Base-by-base conservation (phyloP, 2,329 filamentous ascomycete species). In the Trichoderma atroviride region DNA sequence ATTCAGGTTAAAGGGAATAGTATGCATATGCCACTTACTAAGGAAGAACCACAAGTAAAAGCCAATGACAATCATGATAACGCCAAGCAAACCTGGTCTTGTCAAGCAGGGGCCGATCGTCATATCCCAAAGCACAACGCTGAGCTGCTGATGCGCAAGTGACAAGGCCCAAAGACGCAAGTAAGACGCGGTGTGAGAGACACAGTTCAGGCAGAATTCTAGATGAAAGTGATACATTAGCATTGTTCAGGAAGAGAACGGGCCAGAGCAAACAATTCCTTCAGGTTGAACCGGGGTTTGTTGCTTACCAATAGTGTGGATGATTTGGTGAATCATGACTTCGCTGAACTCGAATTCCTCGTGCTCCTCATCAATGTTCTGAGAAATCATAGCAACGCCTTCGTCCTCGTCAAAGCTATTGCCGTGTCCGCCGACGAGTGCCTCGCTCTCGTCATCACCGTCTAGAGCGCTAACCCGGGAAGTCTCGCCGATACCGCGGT, bases 141-240 rank as follows among this genome's bases (percentile, higher is more conserved):
- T 97, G 71, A 99, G 90, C 86, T 98, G 96, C 81, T 99, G 96
- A 85, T 99, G 96, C 37, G 96, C 96, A 70, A 99, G 90, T 2
- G 96, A 99, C 75, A 99, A 82, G 37, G 96, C 96, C 96, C 96
- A 99, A 56, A 99, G 92, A 85, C 96, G 96, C 59, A 99, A 91
- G 82, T 99, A 99, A 1, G 96, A 99, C 5, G 96, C 96, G 5
- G 96, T 99, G 83, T 99, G 96, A 35, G 96, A 99, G 72, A 99
- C 95, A 80, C 95, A 98, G 86, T 99, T 99, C 75, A 99, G 87
- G 79, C 96, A 99, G 85, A 99, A 99, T 86, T 99, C 93, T 94
- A 74, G 5, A 67, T 5, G 11, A 33, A 37, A 70, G 13, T 14
- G 4, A 22, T 31, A 11, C 31, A 55, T 67, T 52, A 59, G 64